Evolutionary conservation across 2,329 filamentous ascomycete species (phyloP), one percentile per base, ranked within the genome.

Genomic region (Exophiala alcalophila): DNA sequence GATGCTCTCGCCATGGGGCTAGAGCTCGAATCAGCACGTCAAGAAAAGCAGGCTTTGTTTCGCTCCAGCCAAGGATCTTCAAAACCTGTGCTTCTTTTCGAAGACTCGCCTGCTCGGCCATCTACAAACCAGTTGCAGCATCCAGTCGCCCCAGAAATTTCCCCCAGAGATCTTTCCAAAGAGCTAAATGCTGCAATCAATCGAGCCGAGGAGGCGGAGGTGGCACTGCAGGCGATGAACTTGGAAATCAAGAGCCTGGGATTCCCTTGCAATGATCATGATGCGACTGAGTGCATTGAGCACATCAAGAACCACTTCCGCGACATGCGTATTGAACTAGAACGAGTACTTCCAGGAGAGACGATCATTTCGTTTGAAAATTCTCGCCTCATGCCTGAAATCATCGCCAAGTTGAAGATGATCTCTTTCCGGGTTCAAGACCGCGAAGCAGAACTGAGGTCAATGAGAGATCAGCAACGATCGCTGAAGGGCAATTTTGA

Each of bases 401-500:
- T 72, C 16, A 59, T 71, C 2, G 54, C 57, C 11, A 63, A 65
- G 14, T 59, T 71, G 4, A 58, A 64, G 25, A 43, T 55, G 8
- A 47, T 71, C 1, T 43, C 51, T 10, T 23, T 35, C 5, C 40
- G 46, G 18, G 59, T 63, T 2, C 54, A 58, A 16, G 59, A 61
- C 14, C 50, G 69, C 8, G 53, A 60, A 24, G 54, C 58, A 5
- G 63, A 69, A 30, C 55, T 68, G 20, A 43, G 60, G 19, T 61
- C 61, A 25, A 61, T 62, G 11, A 50, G 63, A 34, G 58, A 59
- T 24, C 63, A 65, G 12, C 66, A 72, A 50, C 59, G 56, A 23
- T 64, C 61, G 11, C 54, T 73, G 19, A 62, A 63, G n/a, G 61
- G 61, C 11, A 65, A 72, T 37, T 73, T 72, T 28, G 64, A 72